A percentile compares a stretch with the other conserved stretches of the same genome.
Conservation (phyloP, 225 moss, liverwort and hornwort genomes). For the Anthoceros angustus region DNA sequence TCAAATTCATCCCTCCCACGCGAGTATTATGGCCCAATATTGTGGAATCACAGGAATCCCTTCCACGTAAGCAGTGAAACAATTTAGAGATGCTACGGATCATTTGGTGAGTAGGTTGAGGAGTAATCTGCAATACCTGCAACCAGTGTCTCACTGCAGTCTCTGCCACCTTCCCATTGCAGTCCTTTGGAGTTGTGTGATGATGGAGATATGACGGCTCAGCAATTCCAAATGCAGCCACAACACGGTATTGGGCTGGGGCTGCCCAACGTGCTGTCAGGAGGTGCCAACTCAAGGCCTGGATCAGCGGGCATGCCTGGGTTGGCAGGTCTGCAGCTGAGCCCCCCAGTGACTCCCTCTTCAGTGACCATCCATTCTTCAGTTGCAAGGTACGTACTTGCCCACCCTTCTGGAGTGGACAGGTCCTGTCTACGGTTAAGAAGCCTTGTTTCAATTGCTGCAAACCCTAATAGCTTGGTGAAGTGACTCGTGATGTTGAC, state of each 20-base stretch:
- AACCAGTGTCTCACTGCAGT: background rate
- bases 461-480: background rate
- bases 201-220: conserved; percentile 32
- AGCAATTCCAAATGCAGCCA: conserved; percentile 34
- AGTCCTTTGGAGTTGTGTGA: conserved; percentile 78
- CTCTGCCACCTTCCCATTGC: background rate
- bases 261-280: conserved; percentile 24
- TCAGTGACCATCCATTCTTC: conserved; percentile 46
- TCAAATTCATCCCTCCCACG: conserved; percentile 46
- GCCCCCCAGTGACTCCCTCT: conserved; percentile 37
- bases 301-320: conserved; percentile 38
- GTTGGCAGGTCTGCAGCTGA: conserved; percentile 43
- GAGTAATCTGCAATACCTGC: background rate
- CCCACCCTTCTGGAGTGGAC: too few relatives aligned
- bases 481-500: conserved; percentile 8
- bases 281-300: conserved; percentile 36
- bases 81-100: background rate
- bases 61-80: conserved; percentile 20
- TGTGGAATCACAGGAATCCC: conserved; percentile 21
- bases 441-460: background rate
- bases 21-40: conserved; percentile 35
- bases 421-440: background rate
- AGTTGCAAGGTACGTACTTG: conserved; percentile 39
- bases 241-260: conserved; percentile 23
- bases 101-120: background rate